Conservation (phyloP, 495 filamentous ascomycete genomes). For the Hypoxylon cercidicola region DNA sequence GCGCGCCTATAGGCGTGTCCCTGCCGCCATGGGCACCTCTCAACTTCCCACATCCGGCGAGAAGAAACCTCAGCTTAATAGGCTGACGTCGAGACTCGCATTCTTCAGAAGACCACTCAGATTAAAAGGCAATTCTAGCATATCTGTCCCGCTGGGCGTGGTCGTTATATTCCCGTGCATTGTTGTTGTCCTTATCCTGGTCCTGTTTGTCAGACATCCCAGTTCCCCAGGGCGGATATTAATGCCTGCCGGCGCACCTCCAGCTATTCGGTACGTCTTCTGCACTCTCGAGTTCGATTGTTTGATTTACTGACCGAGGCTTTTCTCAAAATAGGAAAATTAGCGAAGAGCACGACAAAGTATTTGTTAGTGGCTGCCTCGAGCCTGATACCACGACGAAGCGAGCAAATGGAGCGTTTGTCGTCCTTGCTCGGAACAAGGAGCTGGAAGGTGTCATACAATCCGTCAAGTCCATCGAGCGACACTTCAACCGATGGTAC, state of each 20-base stretch:
- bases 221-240: conserved; percentile 82
- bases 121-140: conserved; percentile 90
- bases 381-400: conserved; percentile 70
- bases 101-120: conserved; percentile 91
- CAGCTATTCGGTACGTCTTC: conserved; percentile 81
- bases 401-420: conserved; percentile 92
- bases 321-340: conserved; percentile 75
- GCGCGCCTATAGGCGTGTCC: conserved; percentile 61
- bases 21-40: conserved; percentile 48
- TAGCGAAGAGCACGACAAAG: conserved; percentile 95
- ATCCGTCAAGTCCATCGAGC: conserved; percentile 96
- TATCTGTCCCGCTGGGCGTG: conserved; percentile 93
- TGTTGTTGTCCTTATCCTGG: conserved; percentile 88
- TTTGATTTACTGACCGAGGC: conserved; percentile 1
- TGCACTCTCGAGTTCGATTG: background rate
- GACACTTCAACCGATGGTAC: conserved; percentile 99
- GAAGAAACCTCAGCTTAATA: conserved; percentile 53
- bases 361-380: conserved; percentile 90
- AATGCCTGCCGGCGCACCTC: conserved; percentile 90
- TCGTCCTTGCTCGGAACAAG: conserved; percentile 96
- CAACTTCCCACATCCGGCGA: conserved; percentile 58
- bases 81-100: conserved; percentile 67
- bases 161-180: conserved; percentile 93
- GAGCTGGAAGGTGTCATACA: conserved; percentile 95
- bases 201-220: conserved; percentile 91